A percentile compares a stretch with the other conserved stretches of the same genome.
phyloP scores from a whole-genome alignment of 2,329 filamentous ascomycete genomes.

The Phyllosticta capitalensis region DNA sequence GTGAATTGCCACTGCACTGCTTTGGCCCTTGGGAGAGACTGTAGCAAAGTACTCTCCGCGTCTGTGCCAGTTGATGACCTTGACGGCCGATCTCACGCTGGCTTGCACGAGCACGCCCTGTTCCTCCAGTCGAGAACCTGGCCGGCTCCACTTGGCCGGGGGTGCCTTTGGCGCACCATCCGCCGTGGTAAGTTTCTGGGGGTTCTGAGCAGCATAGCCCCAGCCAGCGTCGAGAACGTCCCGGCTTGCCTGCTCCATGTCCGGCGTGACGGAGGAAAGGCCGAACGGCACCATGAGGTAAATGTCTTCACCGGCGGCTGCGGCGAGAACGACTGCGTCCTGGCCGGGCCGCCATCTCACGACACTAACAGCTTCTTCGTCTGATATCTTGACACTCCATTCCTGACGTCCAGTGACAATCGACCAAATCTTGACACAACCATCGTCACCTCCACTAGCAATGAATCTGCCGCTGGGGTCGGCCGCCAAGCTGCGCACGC shows the following conservation, averaged over 20 bases:
- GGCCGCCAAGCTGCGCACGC: constrained; percentile 74
- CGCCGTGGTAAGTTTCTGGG: constrained; percentile 45
- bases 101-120: constrained; percentile 72
- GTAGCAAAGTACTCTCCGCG: constrained; percentile 91
- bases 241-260: constrained; percentile 63
- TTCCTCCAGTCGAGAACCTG: constrained; percentile 61
- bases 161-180: constrained; percentile 59
- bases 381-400: constrained; percentile 71
- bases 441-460: constrained; percentile 89
- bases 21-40: constrained; percentile 70
- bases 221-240: constrained; percentile 81
- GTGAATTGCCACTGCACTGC: constrained; percentile 82
- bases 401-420: constrained; percentile 76
- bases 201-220: constrained; percentile 61
- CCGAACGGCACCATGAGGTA: constrained; percentile 64
- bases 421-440: constrained; percentile 84
- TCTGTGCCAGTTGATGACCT: constrained; percentile 87
- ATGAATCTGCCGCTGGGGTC: constrained; percentile 80
- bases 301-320: constrained; percentile 73
- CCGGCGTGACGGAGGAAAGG: constrained; percentile 57
- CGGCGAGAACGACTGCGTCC: constrained; percentile 72
- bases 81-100: constrained; percentile 70
- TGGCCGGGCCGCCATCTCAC: constrained; percentile 83
- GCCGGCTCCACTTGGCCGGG: constrained; percentile 74
- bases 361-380: constrained; percentile 69